Percentiles rank a stretch among this genome's conserved stretches.
These are phyloP conservation scores for Penicillium lividum DNA, from an alignment of 495 filamentous ascomycete species.

Conservation along the genomic window DNA sequence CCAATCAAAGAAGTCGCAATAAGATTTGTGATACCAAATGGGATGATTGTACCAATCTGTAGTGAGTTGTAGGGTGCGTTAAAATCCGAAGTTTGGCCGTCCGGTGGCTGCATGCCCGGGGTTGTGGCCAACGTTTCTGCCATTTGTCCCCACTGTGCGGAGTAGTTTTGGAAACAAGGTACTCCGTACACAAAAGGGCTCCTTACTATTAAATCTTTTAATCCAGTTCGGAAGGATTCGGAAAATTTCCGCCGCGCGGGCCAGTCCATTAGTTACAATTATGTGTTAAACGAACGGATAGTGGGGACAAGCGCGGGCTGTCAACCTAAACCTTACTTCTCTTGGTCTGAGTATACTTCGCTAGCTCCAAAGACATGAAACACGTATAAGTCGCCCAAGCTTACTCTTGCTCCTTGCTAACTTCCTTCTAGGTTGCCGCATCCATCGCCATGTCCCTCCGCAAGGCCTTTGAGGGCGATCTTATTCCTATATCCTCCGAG, in stretches of 20 bases:
- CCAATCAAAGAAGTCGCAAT: constrained; percentile 16
- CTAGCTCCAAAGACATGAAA: neutral
- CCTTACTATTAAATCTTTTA: too few relatives aligned
- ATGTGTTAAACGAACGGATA: neutral
- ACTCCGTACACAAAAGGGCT: too few relatives aligned
- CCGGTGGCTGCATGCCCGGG: constrained; percentile 21
- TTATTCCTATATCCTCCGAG: constrained; percentile 28
- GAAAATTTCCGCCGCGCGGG: neutral
- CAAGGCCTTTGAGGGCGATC: constrained; percentile 29
- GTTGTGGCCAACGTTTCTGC: constrained; percentile 13
- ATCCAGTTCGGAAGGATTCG: neutral
- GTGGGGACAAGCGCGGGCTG: neutral
- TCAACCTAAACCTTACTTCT: neutral
- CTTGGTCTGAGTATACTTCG: neutral
- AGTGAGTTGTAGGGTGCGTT: constrained; percentile 21
- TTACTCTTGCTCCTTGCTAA: neutral
- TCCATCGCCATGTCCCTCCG: constrained; percentile 29
- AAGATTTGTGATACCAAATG: constrained; percentile 20
- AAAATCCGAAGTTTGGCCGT: constrained; percentile 21
- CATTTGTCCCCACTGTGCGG: neutral
- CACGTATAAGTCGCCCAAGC: too few relatives aligned
- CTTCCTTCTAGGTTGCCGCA: constrained; percentile 10
- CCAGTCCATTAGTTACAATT: too few relatives aligned
- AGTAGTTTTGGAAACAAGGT: neutral
- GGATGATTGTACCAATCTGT: constrained; percentile 21